phyloP scores from a whole-genome alignment of 495 filamentous ascomycete species.

The Aspergillus leporis region DNA sequence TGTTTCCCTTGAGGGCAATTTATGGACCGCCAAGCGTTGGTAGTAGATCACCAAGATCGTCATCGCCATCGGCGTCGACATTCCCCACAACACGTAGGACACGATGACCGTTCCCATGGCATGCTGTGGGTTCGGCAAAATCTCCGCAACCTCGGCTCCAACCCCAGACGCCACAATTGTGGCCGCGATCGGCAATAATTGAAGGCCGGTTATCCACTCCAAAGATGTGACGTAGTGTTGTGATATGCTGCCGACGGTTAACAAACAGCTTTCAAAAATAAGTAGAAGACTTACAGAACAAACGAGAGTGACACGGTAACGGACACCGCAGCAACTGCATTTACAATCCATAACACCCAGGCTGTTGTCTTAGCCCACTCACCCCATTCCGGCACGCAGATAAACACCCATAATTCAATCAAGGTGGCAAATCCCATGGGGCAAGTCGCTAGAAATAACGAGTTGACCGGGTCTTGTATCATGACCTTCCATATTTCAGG shows the following conservation, averaged over 20 bases:
- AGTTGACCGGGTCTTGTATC: slow-evolving; percentile 47
- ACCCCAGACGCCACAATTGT: slow-evolving; percentile 48
- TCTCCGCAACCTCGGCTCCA: slow-evolving; percentile 40
- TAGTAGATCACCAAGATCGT: slow-evolving; percentile 49
- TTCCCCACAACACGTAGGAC: slow-evolving; percentile 49
- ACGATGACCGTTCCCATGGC: slow-evolving; percentile 43
- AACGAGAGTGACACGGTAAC: slow-evolving; percentile 45
- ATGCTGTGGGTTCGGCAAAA: slow-evolving; percentile 25
- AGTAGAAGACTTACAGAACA: slow-evolving; percentile 32
- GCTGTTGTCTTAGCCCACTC: slow-evolving; percentile 32
- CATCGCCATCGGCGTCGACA: slow-evolving; percentile 43
- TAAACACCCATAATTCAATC: slow-evolving; percentile 47
- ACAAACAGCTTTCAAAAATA: background rate
- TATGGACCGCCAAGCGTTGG: slow-evolving; percentile 45
- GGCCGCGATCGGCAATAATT: slow-evolving; percentile 48
- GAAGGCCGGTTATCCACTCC: slow-evolving; percentile 45
- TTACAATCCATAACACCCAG: slow-evolving; percentile 50
- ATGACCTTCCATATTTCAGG: slow-evolving; percentile 47
- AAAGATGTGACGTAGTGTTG: slow-evolving; percentile 40
- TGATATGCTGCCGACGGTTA: slow-evolving; percentile 25
- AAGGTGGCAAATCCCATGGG: slow-evolving; percentile 54
- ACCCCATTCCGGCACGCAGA: slow-evolving; percentile 48
- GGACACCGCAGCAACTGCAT: slow-evolving; percentile 37
- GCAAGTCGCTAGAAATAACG: slow-evolving; percentile 46
- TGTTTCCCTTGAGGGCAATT: slow-evolving; percentile 44